phyloP scores from a whole-genome alignment of 495 filamentous ascomycete species.

The Podospora conica region DNA sequence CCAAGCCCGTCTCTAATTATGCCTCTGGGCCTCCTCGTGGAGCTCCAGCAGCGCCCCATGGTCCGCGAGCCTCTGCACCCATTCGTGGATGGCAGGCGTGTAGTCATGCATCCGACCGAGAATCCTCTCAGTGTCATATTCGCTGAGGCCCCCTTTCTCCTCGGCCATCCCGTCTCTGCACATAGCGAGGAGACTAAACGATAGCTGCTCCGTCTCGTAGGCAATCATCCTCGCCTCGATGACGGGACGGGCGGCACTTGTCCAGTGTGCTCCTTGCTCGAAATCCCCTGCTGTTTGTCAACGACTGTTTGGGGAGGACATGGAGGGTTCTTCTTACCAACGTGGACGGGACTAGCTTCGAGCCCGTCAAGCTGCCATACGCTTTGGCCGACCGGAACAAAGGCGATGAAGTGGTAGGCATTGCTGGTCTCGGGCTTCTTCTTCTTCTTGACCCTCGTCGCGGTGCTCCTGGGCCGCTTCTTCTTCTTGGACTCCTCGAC shows the following conservation, averaged over 20 bases:
- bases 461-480: constrained; percentile 21
- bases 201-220: constrained; percentile 30
- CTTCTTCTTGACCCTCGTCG: constrained; percentile 16
- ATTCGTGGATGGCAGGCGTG: constrained; percentile 38
- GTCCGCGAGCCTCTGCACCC: constrained; percentile 37
- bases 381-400: constrained; percentile 65
- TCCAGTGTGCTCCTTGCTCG: constrained; percentile 31
- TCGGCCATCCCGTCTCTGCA: constrained; percentile 34
- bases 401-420: constrained; percentile 82
- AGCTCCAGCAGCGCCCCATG: constrained; percentile 33
- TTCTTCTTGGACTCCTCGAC: constrained; percentile 41
- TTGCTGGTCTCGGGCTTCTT: constrained; percentile 30
- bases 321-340: constrained; percentile 47
- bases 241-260: constrained; percentile 29
- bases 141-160: constrained; percentile 23
- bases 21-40: constrained; percentile 18
- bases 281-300: constrained; percentile 18
- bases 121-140: constrained; percentile 22
- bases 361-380: constrained; percentile 93
- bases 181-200: constrained; percentile 44
- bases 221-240: constrained; percentile 38
- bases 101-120: constrained; percentile 35
- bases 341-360: constrained; percentile 60
- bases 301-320: not conserved
- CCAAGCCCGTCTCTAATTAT: not conserved